phyloP scores from a whole-genome alignment of 163 green algal species.

The Botryococcus braunii region DNA sequence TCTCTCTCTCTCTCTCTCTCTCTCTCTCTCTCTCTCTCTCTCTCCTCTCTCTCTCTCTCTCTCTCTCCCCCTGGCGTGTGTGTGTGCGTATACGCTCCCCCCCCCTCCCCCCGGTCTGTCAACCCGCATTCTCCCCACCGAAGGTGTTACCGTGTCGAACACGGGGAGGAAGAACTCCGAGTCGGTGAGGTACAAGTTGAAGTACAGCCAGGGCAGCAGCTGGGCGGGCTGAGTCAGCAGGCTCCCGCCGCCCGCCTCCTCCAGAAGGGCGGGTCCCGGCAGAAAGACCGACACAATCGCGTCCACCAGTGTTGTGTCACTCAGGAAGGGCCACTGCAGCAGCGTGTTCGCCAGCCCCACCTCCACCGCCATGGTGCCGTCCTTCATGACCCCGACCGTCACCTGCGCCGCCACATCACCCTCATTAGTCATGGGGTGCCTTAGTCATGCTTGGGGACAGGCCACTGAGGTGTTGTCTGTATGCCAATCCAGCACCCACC shows the following conservation, averaged over 20 bases:
- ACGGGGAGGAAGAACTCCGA: slow-evolving; percentile 60
- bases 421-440: no score
- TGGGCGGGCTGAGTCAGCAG: background rate
- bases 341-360: slow-evolving; percentile 39
- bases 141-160: slow-evolving; percentile 25
- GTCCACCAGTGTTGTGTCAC: slow-evolving; percentile 54
- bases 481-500: no score
- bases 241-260: background rate
- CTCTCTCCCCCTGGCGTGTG: background rate
- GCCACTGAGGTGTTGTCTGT: no score
- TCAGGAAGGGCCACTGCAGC: slow-evolving; percentile 74
- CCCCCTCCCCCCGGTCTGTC: background rate
- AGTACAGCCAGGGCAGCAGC: slow-evolving; percentile 60
- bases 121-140: background rate
- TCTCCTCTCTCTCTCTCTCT: background rate
- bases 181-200: slow-evolving; percentile 65
- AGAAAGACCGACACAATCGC: slow-evolving; percentile 46
- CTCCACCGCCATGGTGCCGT: slow-evolving; percentile 62
- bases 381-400: slow-evolving; percentile 38
- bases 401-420: no score
- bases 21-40: no score
- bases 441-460: no score
- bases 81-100: background rate
- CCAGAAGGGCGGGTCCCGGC: slow-evolving; percentile 21
- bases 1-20: no score